A percentile compares a stretch with the other conserved stretches of the same genome.
phyloP scores from a whole-genome alignment of 1,284 basidiomycete species.

The Malassezia equina region DNA sequence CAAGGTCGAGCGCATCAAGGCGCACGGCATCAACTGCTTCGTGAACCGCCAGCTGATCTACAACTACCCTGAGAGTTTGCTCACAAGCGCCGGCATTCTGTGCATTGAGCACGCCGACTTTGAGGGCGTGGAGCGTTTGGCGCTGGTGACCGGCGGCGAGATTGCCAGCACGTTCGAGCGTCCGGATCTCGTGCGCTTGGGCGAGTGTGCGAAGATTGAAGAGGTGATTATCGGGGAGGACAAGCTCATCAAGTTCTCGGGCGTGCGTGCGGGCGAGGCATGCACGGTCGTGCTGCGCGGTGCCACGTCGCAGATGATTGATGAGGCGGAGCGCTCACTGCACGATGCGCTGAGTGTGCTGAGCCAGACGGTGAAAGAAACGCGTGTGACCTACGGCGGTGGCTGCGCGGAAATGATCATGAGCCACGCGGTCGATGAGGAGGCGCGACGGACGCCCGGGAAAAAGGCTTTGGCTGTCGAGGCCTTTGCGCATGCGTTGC shows the following conservation, averaged over 20 bases:
- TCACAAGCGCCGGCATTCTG: constrained; percentile 88
- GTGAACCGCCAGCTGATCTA: constrained; percentile 98
- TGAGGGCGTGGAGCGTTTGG: constrained; percentile 91
- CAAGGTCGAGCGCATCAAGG: constrained; percentile 87
- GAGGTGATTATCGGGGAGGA: constrained; percentile 99
- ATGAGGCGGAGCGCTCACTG: constrained; percentile 93
- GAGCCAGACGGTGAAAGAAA: constrained; percentile 95
- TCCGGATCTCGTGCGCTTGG: constrained; percentile 85
- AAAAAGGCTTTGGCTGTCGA: constrained; percentile 95
- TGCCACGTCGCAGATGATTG: constrained; percentile 95
- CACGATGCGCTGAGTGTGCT: constrained; percentile 95
- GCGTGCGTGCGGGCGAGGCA: constrained; percentile 94
- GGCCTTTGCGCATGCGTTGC: constrained; percentile 73
- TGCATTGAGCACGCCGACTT: constrained; percentile 98
- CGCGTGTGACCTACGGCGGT: constrained; percentile 81
- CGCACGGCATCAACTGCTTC: constrained; percentile 93
- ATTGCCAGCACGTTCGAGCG: constrained; percentile 91
- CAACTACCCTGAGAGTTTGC: constrained; percentile 93
- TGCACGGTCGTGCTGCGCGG: constrained; percentile 96
- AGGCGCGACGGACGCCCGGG: constrained; percentile 70
- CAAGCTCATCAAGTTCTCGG: constrained; percentile 97
- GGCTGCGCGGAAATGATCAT: constrained; percentile 98
- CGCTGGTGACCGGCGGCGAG: constrained; percentile 93
- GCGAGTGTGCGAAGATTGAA: constrained; percentile 86
- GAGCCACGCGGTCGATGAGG: constrained; percentile 86